Evolutionary conservation across 2,329 filamentous ascomycete species (phyloP), one percentile per base, ranked within the genome.

Genomic region (Diaporthe helianthi): DNA sequence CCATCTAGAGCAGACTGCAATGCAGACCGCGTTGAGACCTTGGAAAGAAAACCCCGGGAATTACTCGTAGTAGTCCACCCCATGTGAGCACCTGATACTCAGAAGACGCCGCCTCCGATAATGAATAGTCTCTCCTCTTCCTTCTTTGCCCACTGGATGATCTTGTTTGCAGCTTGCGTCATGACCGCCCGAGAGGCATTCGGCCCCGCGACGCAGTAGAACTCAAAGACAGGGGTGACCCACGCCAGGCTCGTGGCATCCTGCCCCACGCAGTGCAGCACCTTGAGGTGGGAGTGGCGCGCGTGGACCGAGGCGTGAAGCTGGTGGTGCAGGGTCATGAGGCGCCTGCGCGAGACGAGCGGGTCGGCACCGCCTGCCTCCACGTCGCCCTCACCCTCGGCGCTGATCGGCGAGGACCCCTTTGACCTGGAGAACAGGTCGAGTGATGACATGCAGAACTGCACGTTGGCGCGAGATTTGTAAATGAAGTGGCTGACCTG

Each of bases 61-160:
- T 10, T 46, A 24, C 24, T 13, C 19, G 2, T 10, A 19, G 19
- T 36, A 19, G 19, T 36, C 17, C 19, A 47, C 10, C 31, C 4
- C 44, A 24, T 29, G 41, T 26, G 24, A 26, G 22, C 15, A 8
- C n/a, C n/a, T n/a, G n/a, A n/a, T 49, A 7, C n/a, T 79, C 69
- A 90, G 75, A 91, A 92, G 74, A 98, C 95, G 52, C 94, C 96
- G n/a, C 96, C 97, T 1, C 96, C 96, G 77, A 99, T 96, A 70
- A 99, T 97, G 77, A 99, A 99, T 7, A 98, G 83, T 69, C 96
- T 86, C 80, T 98, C 94, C 80, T 98, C 95, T 80, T 99, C 96
- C 73, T 90, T 86, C 77, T 93, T 91, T 1, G 95, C 91, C 94
- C 95, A 99, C 76, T 96, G 92, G 7, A 97, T 90, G 61, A 99